A percentile compares a stretch with the other conserved stretches of the same genome.
Evolutionary conservation across 805 yeast genomes (phyloP).

Genomic region (Wickerhamomyces canadensis): DNA sequence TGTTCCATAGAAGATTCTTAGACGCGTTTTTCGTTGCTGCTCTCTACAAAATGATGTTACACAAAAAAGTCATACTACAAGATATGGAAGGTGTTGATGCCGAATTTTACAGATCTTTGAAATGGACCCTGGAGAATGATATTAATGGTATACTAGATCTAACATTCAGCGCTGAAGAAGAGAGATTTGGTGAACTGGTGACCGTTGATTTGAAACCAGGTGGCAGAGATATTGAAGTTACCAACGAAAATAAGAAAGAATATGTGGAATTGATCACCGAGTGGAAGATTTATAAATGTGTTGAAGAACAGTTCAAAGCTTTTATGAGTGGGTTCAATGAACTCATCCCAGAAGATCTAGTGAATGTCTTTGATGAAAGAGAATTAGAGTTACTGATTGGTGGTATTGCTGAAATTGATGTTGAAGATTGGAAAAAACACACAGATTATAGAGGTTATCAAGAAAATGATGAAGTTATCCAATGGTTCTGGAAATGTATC

Average conservation of each 20-base stretch:
- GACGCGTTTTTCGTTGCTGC: conserved; percentile 99
- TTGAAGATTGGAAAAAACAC: conserved; percentile 98
- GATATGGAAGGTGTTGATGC: conserved; percentile 99
- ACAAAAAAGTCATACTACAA: conserved; percentile 87
- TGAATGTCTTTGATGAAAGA: conserved; percentile 95
- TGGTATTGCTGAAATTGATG: conserved; percentile 96
- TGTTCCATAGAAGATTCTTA: conserved; percentile 94
- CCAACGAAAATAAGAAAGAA: conserved; percentile 91
- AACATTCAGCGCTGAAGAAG: conserved; percentile 87
- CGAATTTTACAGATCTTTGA: conserved; percentile 88
- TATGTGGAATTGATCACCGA: conserved; percentile 92
- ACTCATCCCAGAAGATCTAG: conserved; percentile 92
- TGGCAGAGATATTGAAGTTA: conserved; percentile 86
- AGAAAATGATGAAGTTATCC: conserved; percentile 92
- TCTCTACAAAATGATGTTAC: conserved; percentile 94
- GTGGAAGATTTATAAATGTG: conserved; percentile 91
- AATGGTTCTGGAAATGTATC: conserved; percentile 98
- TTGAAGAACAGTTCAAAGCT: conserved; percentile 93
- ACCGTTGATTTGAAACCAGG: conserved; percentile 85
- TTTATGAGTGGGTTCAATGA: conserved; percentile 97
- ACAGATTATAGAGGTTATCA: conserved; percentile 98
- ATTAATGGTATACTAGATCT: conserved; percentile 82
- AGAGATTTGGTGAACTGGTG: conserved; percentile 88
- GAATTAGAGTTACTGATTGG: conserved; percentile 95
- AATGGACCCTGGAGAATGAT: conserved; percentile 94